Evolutionary conservation across 139 green algal genomes (phyloP), one percentile per base, ranked within the genome.

Genomic region (Tetratostichococcus sp.): DNA sequence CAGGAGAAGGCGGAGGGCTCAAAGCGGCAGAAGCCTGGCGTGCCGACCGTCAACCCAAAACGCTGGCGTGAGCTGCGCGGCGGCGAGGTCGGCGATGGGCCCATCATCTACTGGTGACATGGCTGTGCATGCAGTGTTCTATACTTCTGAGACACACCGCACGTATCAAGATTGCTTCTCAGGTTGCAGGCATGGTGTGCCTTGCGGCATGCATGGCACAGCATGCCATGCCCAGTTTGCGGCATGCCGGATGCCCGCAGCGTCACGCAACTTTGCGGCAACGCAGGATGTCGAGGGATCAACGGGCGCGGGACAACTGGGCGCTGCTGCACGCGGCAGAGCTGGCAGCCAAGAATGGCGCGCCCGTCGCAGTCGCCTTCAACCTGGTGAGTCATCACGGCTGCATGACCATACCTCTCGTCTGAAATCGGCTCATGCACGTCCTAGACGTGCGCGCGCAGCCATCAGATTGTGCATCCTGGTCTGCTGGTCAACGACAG

Each of bases 261-360:
- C n/a, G n/a, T n/a, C n/a, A n/a, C n/a, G n/a, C n/a, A n/a, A n/a
- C n/a, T n/a, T n/a, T n/a, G n/a, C n/a, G n/a, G n/a, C n/a, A n/a
- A n/a, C 71, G 43, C 72, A 82, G 92, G 93, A 97, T 97, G 91
- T 94, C 87, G 0, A 81, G 94, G 4, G 94, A 98, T 77, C 93
- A 98, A 83, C 83, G 94, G 1, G 80, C 93, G 35, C n/a, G 65
- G 0, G 93, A 98, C 83, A 98, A 98, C 85, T 98, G 94, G 93
- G 94, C 94, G 1, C 86, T 98, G 71, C 83, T 98, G 23, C 81
- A 97, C 65, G 94, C 94, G 0, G 69, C 80, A 17, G 86, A 97
- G 70, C 35, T 85, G 42, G 93, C 91, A 1, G 65, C 72, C 11
- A 70, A 81, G 59, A 72, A 33, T 0, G 69, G 70, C 0, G 72